These are phyloP conservation scores for Neurospora sp. DNA, from an alignment of 495 filamentous ascomycete species.

Conservation along the genomic window DNA sequence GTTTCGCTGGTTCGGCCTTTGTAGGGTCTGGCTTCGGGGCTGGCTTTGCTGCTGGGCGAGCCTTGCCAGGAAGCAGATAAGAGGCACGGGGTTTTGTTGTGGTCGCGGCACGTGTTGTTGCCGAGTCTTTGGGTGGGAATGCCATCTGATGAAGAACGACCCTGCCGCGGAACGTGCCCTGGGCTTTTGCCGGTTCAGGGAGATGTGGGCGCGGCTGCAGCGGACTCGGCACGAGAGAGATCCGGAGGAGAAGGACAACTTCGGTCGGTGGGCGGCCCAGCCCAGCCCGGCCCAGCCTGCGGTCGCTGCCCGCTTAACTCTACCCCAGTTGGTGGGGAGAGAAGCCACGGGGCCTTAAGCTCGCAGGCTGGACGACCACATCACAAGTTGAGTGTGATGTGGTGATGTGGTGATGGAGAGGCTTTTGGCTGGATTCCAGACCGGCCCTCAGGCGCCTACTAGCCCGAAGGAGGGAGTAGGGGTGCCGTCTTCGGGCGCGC, in stretches of 20 bases:
- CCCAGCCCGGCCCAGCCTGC: neutral
- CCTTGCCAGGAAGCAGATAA: constrained; percentile 27
- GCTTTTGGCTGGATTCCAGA: neutral
- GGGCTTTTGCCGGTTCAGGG: neutral
- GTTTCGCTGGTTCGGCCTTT: constrained; percentile 4
- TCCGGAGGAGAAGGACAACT: neutral
- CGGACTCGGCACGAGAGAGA: neutral
- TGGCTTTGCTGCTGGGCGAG: constrained; percentile 20
- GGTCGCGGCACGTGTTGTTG: constrained; percentile 12
- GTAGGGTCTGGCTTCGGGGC: constrained; percentile 17
- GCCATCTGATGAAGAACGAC: no score
- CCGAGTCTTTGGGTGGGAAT: constrained; percentile 12
- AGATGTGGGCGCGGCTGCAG: neutral
- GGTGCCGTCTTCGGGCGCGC: neutral
- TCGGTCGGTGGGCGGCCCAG: neutral
- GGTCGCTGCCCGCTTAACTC: neutral
- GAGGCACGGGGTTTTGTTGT: constrained; percentile 8
- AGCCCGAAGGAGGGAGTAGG: neutral
- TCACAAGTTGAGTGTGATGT: neutral
- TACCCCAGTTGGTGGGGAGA: neutral
- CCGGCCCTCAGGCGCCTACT: neutral
- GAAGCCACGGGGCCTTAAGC: neutral
- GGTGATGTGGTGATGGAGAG: neutral
- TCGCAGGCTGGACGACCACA: neutral
- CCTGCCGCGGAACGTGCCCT: no score